Base-by-base conservation (phyloP, 1,284 basidiomycete species). In the Filobasidium uniguttulatum region DNA sequence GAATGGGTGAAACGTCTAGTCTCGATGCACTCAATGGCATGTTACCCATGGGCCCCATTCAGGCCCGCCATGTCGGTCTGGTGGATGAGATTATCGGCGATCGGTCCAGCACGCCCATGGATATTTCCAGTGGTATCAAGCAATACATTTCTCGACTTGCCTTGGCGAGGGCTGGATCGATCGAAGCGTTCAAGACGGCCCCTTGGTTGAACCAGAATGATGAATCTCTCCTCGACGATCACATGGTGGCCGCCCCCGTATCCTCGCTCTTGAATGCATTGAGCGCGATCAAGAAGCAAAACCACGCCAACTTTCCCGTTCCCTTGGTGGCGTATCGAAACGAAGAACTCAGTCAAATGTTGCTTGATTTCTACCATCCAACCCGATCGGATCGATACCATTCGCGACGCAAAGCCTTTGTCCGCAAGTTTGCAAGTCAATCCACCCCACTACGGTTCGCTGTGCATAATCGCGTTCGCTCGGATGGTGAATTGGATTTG, bases 291-390 rank as follows among this genome's bases (percentile, higher is more conserved):
- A 62, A 60, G 58, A 56, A 54, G 54, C 55, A 48, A 46, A 61
- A 49, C 49, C 63, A 61, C 55, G 57, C 59, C 34, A 55, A 33
- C 52, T 55, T 59, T 50, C 60, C 48, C 48, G 60, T 55, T 22
- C 61, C 62, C 5, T 55, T 70, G 5, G 53, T 63, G 9, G 57
- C 63, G 20, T 71, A 66, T 57, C 62, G 72, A 20, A 60, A 61
- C 55, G 63, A 67, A 53, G 72, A 73, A 56, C 60, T 73, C 12
- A 66, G 64, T n/a, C 65, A 71, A 56, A 73, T 73, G 72, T 60
- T 68, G 25, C 59, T 72, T 15, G 71, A 73, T 60, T 67, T 64
- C 34, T 72, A 69, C 60, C 71, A 73, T 54, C 67, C 66, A 4
- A 41, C 57, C 48, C 60, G 68, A 45, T 67, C 64, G 26, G 53